Conservation (phyloP, 2,329 filamentous ascomycete genomes). For the Curvularia sp. region DNA sequence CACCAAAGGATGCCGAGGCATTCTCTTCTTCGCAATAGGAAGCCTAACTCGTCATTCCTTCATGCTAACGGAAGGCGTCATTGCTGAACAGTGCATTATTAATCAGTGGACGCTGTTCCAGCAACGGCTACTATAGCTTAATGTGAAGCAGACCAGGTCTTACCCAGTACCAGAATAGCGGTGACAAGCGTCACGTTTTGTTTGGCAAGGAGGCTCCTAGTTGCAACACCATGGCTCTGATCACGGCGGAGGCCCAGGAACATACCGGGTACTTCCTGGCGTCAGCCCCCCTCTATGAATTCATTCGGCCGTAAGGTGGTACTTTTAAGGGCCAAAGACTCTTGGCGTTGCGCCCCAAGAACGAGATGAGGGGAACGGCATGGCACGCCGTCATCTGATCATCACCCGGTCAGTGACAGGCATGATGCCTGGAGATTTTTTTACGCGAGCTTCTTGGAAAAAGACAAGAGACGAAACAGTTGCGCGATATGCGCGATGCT, state of each 20-base stretch:
- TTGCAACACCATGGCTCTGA: slow-evolving; percentile 1
- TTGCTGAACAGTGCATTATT: slow-evolving; percentile 8
- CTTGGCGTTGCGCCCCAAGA: slow-evolving; percentile 2
- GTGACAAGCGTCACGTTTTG: slow-evolving; percentile 4
- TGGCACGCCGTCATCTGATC: slow-evolving; percentile 17
- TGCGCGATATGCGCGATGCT: slow-evolving; percentile 20
- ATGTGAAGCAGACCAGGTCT: slow-evolving; percentile 4
- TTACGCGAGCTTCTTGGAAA: slow-evolving; percentile 14
- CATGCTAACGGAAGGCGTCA: slow-evolving; percentile 2
- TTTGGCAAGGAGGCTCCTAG: slow-evolving; percentile 10
- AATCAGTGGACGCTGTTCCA: not conserved
- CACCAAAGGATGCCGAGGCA: not conserved
- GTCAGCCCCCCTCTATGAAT: not conserved
- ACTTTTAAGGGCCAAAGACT: slow-evolving; percentile 3
- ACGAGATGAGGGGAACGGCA: slow-evolving; percentile 12
- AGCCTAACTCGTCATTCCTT: not conserved
- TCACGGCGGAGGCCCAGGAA: not conserved
- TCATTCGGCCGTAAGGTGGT: slow-evolving; percentile 7
- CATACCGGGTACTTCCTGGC: slow-evolving; percentile 1
- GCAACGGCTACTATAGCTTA: slow-evolving; percentile 5
- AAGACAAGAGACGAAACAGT: slow-evolving; percentile 15
- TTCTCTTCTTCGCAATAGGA: not conserved
- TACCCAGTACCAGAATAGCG: slow-evolving; percentile 5
- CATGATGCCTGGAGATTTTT: slow-evolving; percentile 22
- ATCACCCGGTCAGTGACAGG: slow-evolving; percentile 14